These are phyloP conservation scores for Calonectria naviculata DNA, from an alignment of 2,329 filamentous ascomycete genomes.

Conservation along the genomic window DNA sequence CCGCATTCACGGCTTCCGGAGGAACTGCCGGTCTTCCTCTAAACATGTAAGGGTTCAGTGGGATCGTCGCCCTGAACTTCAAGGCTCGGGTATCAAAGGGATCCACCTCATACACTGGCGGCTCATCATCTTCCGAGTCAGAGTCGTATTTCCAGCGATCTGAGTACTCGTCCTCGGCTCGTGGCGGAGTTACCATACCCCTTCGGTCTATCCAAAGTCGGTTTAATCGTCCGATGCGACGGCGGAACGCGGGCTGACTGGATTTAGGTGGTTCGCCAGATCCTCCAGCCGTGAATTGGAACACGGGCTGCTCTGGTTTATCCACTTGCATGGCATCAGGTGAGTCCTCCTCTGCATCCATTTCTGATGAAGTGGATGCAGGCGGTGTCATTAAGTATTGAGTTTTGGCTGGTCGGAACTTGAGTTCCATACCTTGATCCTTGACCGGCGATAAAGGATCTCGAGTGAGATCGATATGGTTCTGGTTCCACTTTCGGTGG, in stretches of 20 bases:
- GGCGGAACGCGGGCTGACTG: slow-evolving; percentile 77
- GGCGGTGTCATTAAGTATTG: slow-evolving; percentile 77
- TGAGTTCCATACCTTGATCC: slow-evolving; percentile 69
- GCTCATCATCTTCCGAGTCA: slow-evolving; percentile 86
- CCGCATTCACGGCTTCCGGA: slow-evolving; percentile 39
- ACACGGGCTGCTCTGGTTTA: slow-evolving; percentile 48
- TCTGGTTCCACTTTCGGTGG: slow-evolving; percentile 91
- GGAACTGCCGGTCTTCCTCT: slow-evolving; percentile 49
- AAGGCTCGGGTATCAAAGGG: slow-evolving; percentile 71
- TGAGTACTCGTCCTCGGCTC: slow-evolving; percentile 56
- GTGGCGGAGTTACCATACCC: slow-evolving; percentile 65
- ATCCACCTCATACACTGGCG: slow-evolving; percentile 80
- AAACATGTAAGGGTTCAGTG: slow-evolving; percentile 57
- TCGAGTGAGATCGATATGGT: slow-evolving; percentile 88
- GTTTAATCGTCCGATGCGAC: slow-evolving; percentile 85
- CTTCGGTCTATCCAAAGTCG: slow-evolving; percentile 90
- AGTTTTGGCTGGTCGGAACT: slow-evolving; percentile 78
- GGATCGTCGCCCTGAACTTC: slow-evolving; percentile 70
- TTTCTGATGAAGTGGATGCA: slow-evolving; percentile 65
- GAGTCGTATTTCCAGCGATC: slow-evolving; percentile 91
- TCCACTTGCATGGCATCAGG: slow-evolving; percentile 56
- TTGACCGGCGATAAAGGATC: slow-evolving; percentile 84
- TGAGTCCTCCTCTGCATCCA: slow-evolving; percentile 65
- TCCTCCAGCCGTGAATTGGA: slow-evolving; percentile 59
- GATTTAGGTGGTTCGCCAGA: slow-evolving; percentile 52